Base-by-base conservation (phyloP, 78 protist genomes). In the Protostelium mycophagum region DNA sequence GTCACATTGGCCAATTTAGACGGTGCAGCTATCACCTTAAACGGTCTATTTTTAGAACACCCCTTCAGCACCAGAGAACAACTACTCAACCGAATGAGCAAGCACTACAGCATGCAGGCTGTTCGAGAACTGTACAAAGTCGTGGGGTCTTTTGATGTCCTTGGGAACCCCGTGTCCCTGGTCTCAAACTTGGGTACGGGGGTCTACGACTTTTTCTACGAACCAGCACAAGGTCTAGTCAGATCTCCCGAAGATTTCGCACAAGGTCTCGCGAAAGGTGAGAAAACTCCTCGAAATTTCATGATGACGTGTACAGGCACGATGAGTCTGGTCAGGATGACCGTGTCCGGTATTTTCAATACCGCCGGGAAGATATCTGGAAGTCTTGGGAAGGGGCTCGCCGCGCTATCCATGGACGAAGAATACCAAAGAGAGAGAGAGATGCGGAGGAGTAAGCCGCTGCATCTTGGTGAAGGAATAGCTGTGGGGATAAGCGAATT, bases 161-260 rank as follows among this genome's bases (percentile, higher is more conserved):
- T 96, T 29, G 98, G 98, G 38, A 96, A 96, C 37, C 98, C 98
- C 25, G 96, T 91, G 34, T 93, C 94, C 84, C 39, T 96, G 34
- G 83, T 96, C 39, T 39, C 91, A 85, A 95, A 91, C 84, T 91
- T 95, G 63, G 95, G 95, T 88, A 95, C 94, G 38, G 97, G 97
- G 87, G 91, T 95, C 37, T 83, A 85, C 39, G 97, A 94, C 51
- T 91, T 94, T 37, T 94, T 94, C 85, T 91, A 86, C 0, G 96
- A 94, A 31, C 96, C 96, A 34, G 96, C 96, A 9, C 88, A 91
- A 37, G 96, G 96, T 92, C 83, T 92, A n/a, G 90, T 92, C 0
- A 92, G 90, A 83, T 89, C 91, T 28, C 94, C 94, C 38, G 91
- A 91, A 0, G 94, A 92, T 38, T 92, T 92, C 63, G 91, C 91